Conservation (phyloP, 2,329 filamentous ascomycete genomes). For the Teratosphaeria nubilosa region DNA sequence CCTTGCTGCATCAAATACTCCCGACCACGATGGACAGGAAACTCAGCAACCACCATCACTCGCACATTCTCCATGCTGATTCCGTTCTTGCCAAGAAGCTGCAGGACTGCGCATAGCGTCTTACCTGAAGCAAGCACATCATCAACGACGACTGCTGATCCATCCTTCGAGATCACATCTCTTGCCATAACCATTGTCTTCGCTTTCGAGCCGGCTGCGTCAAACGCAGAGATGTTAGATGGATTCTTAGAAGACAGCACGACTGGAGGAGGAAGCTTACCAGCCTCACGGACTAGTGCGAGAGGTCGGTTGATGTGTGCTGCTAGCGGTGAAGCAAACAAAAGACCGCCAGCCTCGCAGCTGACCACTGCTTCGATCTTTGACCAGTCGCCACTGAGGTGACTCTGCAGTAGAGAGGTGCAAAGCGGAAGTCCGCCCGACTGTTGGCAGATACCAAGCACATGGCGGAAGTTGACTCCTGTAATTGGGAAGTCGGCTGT, state of each 20-base stretch:
- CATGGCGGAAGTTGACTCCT: slow-evolving; percentile 47
- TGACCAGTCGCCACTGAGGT: slow-evolving; percentile 40
- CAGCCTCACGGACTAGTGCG: neutral
- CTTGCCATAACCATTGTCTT: slow-evolving; percentile 28
- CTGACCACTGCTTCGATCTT: slow-evolving; percentile 37
- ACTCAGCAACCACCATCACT: slow-evolving; percentile 47
- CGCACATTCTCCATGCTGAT: slow-evolving; percentile 33
- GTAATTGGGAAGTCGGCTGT: slow-evolving; percentile 42
- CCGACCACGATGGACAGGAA: slow-evolving; percentile 45
- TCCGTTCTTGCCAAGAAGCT: slow-evolving; percentile 37
- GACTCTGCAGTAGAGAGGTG: slow-evolving; percentile 38
- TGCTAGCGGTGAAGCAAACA: slow-evolving; percentile 46
- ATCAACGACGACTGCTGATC: slow-evolving; percentile 47
- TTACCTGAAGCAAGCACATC: slow-evolving; percentile 49
- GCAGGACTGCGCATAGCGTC: slow-evolving; percentile 32
- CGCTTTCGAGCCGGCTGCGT: no score
- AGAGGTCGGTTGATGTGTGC: slow-evolving; percentile 32
- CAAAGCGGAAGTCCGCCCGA: slow-evolving; percentile 43
- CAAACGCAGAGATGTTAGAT: no score
- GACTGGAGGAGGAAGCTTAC: no score
- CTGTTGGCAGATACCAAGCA: slow-evolving; percentile 46
- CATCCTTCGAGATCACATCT: slow-evolving; percentile 30
- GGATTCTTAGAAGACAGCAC: no score
- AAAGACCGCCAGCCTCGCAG: slow-evolving; percentile 49
- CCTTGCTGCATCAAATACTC: slow-evolving; percentile 35